Percentiles rank a stretch among this genome's conserved stretches.
phyloP scores from a whole-genome alignment of 345 rosid species.

The Angophora floribunda region DNA sequence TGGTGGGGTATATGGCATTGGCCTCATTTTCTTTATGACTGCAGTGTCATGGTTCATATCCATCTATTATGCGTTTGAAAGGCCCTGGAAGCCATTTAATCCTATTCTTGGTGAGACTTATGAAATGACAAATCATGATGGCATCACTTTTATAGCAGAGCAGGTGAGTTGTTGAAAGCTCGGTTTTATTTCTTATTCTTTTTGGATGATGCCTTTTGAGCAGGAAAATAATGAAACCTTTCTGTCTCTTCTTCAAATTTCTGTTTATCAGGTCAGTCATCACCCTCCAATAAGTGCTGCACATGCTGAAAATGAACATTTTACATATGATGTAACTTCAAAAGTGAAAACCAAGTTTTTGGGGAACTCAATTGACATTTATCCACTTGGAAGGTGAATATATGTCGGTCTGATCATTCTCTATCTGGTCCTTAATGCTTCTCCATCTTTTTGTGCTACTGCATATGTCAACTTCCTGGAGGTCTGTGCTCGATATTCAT shows the following conservation, averaged over 20 bases:
- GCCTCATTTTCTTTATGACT: neutral
- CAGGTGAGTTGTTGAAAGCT: conserved; percentile 39
- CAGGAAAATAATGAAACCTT: neutral
- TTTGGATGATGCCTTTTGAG: neutral
- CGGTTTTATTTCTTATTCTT: neutral
- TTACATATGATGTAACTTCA: conserved; percentile 69
- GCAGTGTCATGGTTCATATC: conserved; percentile 90
- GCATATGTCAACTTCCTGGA: neutral
- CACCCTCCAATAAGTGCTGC: conserved; percentile 96
- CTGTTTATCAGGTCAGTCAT: conserved; percentile 66
- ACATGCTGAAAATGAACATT: conserved; percentile 86
- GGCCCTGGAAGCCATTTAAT: conserved; percentile 96
- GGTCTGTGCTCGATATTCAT: neutral
- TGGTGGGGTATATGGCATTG: neutral
- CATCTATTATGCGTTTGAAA: conserved; percentile 64
- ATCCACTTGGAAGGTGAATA: conserved; percentile 68
- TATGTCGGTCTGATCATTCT: neutral
- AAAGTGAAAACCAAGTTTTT: conserved; percentile 80
- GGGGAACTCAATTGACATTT: conserved; percentile 65
- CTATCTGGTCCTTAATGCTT: neutral
- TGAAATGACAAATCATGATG: conserved; percentile 75
- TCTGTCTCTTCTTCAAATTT: neutral
- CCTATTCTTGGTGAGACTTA: conserved; percentile 97
- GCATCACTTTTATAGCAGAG: conserved; percentile 71
- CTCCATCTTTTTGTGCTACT: neutral